Evolutionary conservation across 2,329 filamentous ascomycete genomes (phyloP), one percentile per base, ranked within the genome.

Genomic region (Didymella glomerata): DNA sequence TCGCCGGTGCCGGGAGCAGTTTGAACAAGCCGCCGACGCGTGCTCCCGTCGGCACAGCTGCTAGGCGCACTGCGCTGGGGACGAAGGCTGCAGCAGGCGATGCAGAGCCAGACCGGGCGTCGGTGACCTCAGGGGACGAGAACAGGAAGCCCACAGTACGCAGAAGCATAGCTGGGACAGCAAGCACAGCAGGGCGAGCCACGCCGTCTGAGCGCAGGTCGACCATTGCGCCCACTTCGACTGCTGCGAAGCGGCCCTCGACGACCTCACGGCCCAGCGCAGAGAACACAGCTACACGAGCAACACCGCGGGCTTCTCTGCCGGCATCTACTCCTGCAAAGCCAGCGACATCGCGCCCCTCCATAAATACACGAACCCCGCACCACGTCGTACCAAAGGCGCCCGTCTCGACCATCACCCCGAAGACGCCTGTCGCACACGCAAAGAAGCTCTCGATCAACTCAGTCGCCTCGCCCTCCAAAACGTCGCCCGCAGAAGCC

Each of bases 11-110:
- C 2, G 75, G 68, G 10, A 70, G 69, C 8, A 73, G 70, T 57
- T 58, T 76, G 63, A 77, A 68, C 67, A 77, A 76, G 65, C 72
- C 75, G 16, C 71, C 75, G 41, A 76, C 74, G 63, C 75, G 75
- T 63, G 72, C 74, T 8, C 62, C 65, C 8, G 67, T 52, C 20
- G 36, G 68, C 14, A 66, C 74, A 11, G 51, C 65, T 2, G 68
- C 65, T 22, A 58, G 73, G 25, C 65, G 71, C 47, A 61, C 70
- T 1, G 64, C 65, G 5, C 45, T 68, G 56, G 60, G 66, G 2
- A 63, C 71, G 36, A 70, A 66, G 36, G 50, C 68, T 8, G 56
- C 66, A 1, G 64, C 69, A 2, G 70, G 69, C 4, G 73, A 76
- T 59, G 70, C 66, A 2, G 74, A 76, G 61, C 71, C 72, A 51